Base-by-base conservation (phyloP, 352 stramenopile species). In the Pythium volutum region DNA sequence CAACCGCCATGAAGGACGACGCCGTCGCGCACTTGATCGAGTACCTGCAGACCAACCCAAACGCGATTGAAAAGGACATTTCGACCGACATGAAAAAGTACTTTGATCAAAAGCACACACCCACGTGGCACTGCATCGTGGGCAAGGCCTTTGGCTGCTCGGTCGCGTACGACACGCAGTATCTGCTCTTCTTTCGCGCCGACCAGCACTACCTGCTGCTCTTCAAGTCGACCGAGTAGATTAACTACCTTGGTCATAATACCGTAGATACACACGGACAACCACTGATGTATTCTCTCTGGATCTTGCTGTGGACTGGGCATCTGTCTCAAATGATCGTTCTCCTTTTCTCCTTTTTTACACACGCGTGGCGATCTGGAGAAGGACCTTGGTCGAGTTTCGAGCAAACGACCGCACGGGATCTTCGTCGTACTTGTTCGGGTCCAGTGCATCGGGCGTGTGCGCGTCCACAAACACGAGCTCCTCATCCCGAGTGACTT, bases 21-120 rank as follows among this genome's bases (percentile, higher is more conserved):
- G 81, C 80, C 9, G 75, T 93, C 10, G 47, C 25, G 23, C 73
- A 75, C 42, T 49, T 84, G 48, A 59, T 70, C 47, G 74, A 79
- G 64, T 69, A 66, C 41, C 15, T 81, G 43, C 71, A 74, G 31
- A 53, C 64, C 26, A 82, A 69, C 6, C 66, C 70, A 25, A 71
- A 65, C 22, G 70, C 70, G n/a, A 91, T 91, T 31, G 76, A 91
- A 59, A 91, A 98, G 77, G 96, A 99, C 73, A 97, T 99, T 64
- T 95, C 97, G 31, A 98, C 96, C 26, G 98, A 98, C 68, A 98
- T 99, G 74, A 99, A 99, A 74, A 99, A 99, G 74, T 97, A 98
- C 76, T 99, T 99, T 70, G 97, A 99, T 76, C 97, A 98, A 71
- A 97, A 97, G 64, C 92, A 96, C 72, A 86, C 82, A 36, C 89